Evolutionary conservation across 2,329 filamentous ascomycete species (phyloP).

Genomic region (Madurella fahalii): DNA sequence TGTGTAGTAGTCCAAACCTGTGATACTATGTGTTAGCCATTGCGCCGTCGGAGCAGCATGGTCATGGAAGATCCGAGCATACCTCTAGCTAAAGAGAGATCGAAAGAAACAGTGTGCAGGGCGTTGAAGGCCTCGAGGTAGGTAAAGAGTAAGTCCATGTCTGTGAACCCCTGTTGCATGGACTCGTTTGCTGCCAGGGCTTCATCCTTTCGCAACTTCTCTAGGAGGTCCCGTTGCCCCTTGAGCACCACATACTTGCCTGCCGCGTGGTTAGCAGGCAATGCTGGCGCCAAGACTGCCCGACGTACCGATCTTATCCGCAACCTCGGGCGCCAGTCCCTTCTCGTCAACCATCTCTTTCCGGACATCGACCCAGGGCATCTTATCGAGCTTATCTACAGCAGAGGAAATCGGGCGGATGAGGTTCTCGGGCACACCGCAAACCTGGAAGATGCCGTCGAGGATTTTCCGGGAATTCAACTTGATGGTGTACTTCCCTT

Average conservation of each 20-base stretch:
- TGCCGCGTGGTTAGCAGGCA: slow-evolving; percentile 3
- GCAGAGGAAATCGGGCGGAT: slow-evolving; percentile 86
- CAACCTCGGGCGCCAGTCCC: slow-evolving; percentile 69
- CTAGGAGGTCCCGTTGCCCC: slow-evolving; percentile 58
- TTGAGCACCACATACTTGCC: slow-evolving; percentile 24
- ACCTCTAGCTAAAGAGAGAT: slow-evolving; percentile 83
- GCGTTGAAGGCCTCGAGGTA: slow-evolving; percentile 78
- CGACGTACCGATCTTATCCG: slow-evolving; percentile 83
- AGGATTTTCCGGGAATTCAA: slow-evolving; percentile 93
- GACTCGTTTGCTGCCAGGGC: slow-evolving; percentile 65
- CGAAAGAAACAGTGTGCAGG: slow-evolving; percentile 74
- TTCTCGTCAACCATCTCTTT: slow-evolving; percentile 94
- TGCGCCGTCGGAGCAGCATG: slow-evolving; percentile 28
- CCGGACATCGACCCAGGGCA: slow-evolving; percentile 83
- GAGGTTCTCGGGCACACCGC: slow-evolving; percentile 82
- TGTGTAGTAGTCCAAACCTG: slow-evolving; percentile 72
- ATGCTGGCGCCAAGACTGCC: slow-evolving; percentile 48
- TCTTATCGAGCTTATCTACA: slow-evolving; percentile 94
- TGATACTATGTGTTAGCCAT: background rate
- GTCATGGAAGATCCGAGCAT: slow-evolving; percentile 41
- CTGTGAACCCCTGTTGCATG: slow-evolving; percentile 74
- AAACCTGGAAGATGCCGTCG: slow-evolving; percentile 87
- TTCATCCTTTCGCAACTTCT: slow-evolving; percentile 63
- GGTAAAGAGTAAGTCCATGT: slow-evolving; percentile 74
- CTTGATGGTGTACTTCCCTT: slow-evolving; percentile 77